Conservation (phyloP, 352 stramenopile genomes). For the Globisporangium megalacanthum region DNA sequence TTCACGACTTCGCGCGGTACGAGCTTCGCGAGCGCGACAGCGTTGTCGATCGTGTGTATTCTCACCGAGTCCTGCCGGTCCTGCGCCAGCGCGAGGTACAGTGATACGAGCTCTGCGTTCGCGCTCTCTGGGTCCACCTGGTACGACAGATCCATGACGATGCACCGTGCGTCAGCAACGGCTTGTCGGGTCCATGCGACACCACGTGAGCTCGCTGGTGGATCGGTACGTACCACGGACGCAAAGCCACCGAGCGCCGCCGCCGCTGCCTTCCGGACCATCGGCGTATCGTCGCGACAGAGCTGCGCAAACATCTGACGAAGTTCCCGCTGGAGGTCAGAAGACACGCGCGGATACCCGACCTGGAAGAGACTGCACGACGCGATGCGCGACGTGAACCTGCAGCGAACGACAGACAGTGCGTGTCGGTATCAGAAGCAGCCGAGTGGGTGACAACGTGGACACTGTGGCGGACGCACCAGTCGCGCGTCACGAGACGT, state of each 20-base stretch:
- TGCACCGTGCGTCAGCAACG: too few species aligned
- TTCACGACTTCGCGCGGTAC: conserved; percentile 64
- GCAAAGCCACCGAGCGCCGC: conserved; percentile 88
- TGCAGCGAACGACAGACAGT: conserved; percentile 5
- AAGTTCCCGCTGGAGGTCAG: conserved; percentile 77
- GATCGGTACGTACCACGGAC: conserved; percentile 26
- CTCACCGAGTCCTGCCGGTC: conserved; percentile 96
- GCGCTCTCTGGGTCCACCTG: conserved; percentile 64
- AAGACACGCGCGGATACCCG: conserved; percentile 46
- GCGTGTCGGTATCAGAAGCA: background rate
- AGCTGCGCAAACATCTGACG: conserved; percentile 91
- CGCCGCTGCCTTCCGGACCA: conserved; percentile 93
- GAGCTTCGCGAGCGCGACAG: conserved; percentile 90
- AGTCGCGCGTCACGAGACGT: conserved; percentile 94
- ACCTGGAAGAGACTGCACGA: conserved; percentile 81
- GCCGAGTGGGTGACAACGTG: too few species aligned
- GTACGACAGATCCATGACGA: background rate
- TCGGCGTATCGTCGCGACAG: conserved; percentile 96
- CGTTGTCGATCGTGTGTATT: conserved; percentile 97
- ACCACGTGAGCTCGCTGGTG: background rate
- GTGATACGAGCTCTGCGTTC: conserved; percentile 69
- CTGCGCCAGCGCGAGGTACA: conserved; percentile 78
- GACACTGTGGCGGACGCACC: conserved; percentile 65
- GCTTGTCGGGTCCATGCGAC: background rate
- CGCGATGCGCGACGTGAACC: conserved; percentile 83